Evolutionary conservation across 768 basidiomycete genomes (phyloP).

Genomic region (Russula virescens): DNA sequence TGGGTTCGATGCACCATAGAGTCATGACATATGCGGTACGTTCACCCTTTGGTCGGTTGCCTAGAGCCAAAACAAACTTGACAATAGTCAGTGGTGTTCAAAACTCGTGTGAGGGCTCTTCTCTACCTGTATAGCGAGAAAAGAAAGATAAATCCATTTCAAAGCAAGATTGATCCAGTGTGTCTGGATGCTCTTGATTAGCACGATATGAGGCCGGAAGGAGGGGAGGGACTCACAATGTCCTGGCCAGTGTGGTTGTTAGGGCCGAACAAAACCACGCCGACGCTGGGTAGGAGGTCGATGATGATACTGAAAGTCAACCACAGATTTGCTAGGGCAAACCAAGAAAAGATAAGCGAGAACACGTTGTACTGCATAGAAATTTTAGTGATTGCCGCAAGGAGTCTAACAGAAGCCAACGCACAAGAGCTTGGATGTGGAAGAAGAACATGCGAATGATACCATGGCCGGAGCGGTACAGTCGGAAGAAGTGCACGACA

Average conservation of each 20-base stretch:
- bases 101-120: neutral
- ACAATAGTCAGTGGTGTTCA: neutral
- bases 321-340: conserved; percentile 89
- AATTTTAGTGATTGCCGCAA: neutral
- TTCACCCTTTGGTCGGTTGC: conserved; percentile 88
- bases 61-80: conserved; percentile 65
- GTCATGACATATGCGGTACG: conserved; percentile 62
- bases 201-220: neutral
- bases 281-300: conserved; percentile 61
- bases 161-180: conserved; percentile 81
- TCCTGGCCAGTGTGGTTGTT: conserved; percentile 27
- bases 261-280: conserved; percentile 65
- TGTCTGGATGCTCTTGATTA: conserved; percentile 44
- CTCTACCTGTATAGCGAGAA: conserved; percentile 69
- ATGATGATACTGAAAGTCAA: conserved; percentile 95
- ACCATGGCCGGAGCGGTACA: conserved; percentile 84
- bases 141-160: conserved; percentile 83
- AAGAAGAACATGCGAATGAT: conserved; percentile 95
- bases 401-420: conserved; percentile 28
- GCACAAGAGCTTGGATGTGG: conserved; percentile 84
- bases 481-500: conserved; percentile 85
- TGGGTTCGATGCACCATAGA: conserved; percentile 47
- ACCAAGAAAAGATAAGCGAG: conserved; percentile 87
- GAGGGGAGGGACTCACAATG: conserved; percentile 45
- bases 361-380: conserved; percentile 70